These are phyloP conservation scores for Hypericum perforatum DNA, from an alignment of 345 rosid species.

Conservation along the genomic window DNA sequence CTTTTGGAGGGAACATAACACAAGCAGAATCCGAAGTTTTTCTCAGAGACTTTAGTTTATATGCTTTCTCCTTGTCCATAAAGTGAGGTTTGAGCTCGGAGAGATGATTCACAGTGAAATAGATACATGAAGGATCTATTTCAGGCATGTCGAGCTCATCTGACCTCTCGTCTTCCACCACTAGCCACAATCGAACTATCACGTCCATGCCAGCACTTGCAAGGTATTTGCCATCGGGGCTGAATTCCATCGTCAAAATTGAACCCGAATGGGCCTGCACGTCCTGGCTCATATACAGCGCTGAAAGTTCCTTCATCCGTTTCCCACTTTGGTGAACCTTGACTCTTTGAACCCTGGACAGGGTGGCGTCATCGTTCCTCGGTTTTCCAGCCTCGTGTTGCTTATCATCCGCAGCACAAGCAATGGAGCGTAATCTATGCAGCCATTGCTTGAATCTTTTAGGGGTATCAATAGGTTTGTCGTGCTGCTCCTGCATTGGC, in stretches of 20 bases:
- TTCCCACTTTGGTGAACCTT: conserved; percentile 56
- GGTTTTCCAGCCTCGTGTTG: conserved; percentile 28
- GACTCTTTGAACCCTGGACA: conserved; percentile 43
- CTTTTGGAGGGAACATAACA: conserved; percentile 69
- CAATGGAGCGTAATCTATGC: conserved; percentile 39
- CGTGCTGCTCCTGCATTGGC: conserved; percentile 14
- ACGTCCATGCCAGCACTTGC: conserved; percentile 75
- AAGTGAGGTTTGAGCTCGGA: conserved; percentile 60
- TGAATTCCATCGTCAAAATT: conserved; percentile 66
- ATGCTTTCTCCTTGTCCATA: conserved; percentile 38
- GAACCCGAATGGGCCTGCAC: conserved; percentile 68
- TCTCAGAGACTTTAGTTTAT: conserved; percentile 41
- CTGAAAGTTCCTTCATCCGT: conserved; percentile 60
- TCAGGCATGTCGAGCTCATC: conserved; percentile 53
- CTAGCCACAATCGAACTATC: conserved; percentile 54
- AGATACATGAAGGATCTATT: conserved; percentile 63
- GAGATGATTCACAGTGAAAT: conserved; percentile 61
- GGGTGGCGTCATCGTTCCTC: conserved; percentile 18
- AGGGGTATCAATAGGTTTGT: conserved; percentile 21
- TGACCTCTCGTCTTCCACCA: conserved; percentile 58
- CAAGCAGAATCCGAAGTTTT: conserved; percentile 73
- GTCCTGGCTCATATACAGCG: conserved; percentile 58
- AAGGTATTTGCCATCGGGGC: conserved; percentile 71
- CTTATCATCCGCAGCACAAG: conserved; percentile 45
- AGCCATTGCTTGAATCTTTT: conserved; percentile 59